A percentile compares a stretch with the other conserved stretches of the same genome.
Evolutionary conservation across 805 yeast genomes (phyloP).

Genomic region (Wickerhamiella shivajii): DNA sequence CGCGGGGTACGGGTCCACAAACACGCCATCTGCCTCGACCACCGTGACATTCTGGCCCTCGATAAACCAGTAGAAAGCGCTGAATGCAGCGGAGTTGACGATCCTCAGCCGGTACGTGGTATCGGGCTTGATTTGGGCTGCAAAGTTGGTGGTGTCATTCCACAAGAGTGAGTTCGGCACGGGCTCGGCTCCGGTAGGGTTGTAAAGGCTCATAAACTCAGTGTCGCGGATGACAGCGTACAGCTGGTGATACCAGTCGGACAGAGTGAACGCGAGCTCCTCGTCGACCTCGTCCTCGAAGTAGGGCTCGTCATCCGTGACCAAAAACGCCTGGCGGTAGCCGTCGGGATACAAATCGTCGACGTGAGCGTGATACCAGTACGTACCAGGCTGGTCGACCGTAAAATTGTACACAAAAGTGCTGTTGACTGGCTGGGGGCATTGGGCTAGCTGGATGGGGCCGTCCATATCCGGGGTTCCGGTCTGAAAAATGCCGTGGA

Average conservation of each 20-base stretch:
- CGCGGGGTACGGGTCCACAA: conserved; percentile 62
- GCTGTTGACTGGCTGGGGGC: conserved; percentile 76
- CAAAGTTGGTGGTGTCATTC: conserved; percentile 57
- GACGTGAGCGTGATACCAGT: conserved; percentile 96
- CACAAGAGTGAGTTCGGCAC: conserved; percentile 70
- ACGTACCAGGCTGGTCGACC: conserved; percentile 76
- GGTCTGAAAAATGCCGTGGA: conserved; percentile 84
- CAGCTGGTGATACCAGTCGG: conserved; percentile 79
- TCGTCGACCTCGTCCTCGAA: conserved; percentile 53
- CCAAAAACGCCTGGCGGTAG: conserved; percentile 40
- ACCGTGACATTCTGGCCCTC: conserved; percentile 80
- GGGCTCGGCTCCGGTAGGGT: conserved; percentile 98
- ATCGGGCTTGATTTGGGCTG: conserved; percentile 54
- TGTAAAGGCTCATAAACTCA: conserved; percentile 50
- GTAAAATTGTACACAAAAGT: conserved; percentile 76
- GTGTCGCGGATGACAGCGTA: conserved; percentile 34
- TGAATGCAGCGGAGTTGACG: conserved; percentile 80
- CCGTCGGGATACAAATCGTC: conserved; percentile 90
- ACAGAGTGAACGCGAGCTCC: conserved; percentile 49
- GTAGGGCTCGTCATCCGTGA: conserved; percentile 54
- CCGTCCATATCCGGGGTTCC: conserved; percentile 79
- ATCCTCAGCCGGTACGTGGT: conserved; percentile 76
- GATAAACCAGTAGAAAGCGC: conserved; percentile 75
- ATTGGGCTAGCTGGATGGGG: conserved; percentile 74
- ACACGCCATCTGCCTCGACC: conserved; percentile 84